Evolutionary conservation across 2,329 filamentous ascomycete genomes (phyloP), one percentile per base, ranked within the genome.

Genomic region (Decorospora gaudefroyi): DNA sequence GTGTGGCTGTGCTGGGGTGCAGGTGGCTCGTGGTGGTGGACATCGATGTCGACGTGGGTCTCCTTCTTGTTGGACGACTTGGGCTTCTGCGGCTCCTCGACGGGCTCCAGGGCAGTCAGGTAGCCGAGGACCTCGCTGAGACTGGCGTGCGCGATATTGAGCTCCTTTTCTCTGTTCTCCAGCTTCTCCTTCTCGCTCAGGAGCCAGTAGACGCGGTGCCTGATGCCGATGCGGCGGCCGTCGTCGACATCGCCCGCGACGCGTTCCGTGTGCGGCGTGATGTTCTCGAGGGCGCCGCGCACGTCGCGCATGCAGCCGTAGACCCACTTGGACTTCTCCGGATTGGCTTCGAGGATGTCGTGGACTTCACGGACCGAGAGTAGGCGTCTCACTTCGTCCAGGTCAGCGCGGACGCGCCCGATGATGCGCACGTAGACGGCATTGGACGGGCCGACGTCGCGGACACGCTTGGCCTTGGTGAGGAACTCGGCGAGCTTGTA

Each of bases 131-230:
- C 67, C 51, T 69, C 65, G 26, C 43, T 57, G 49, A 72, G 56
- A 27, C 65, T 70, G 44, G 60, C 46, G 45, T 71, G 67, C 18
- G 63, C 62, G 16, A 62, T 50, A 26, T 42, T 46, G 19, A 72
- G 47, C 53, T 72, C 69, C 60, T 69, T 66, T 51, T 67, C 62
- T 7, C 65, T 35, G 49, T 67, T 66, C 51, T 68, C 61, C 46
- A 70, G 52, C 59, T 71, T 72, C 54, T 71, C 67, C 58, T 68
- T 65, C 50, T 71, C 67, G 60, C 67, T 68, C 46, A 72, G 45
- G 33, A 70, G 57, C 69, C 69, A 72, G 55, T 64, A 62, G 22
- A 72, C 47, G 19, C 69, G 60, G 52, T 70, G 65, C 29, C 65
- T 52, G 17, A 71, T 34, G n/a, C 68, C 67, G 21, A 72, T 51